These are phyloP conservation scores for Saururus chinensis DNA, from an alignment of 164 flowering plant genomes.

Conservation along the genomic window DNA sequence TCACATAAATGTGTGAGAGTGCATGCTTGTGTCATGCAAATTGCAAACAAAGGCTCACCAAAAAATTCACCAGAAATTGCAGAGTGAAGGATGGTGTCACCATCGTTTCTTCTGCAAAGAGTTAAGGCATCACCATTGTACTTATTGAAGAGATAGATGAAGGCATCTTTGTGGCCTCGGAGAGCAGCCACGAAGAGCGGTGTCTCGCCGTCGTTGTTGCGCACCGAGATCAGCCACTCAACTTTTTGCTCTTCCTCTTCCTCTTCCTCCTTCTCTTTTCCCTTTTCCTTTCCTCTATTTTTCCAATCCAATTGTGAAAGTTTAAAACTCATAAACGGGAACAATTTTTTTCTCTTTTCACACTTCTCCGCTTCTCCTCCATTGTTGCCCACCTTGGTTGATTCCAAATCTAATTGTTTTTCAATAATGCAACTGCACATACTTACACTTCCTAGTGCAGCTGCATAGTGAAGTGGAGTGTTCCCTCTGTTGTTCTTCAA, in stretches of 20 bases:
- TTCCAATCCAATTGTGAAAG: no score
- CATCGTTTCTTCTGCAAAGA: constrained; percentile 9
- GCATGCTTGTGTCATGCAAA: no score
- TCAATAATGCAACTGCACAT: constrained; percentile 9
- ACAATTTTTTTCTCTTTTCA: no score
- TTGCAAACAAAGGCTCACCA: constrained; percentile 5
- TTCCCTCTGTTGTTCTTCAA: constrained; percentile 13
- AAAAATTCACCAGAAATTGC: constrained; percentile 17
- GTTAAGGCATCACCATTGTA: not conserved
- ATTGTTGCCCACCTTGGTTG: no score
- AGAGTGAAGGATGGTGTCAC: constrained; percentile 19
- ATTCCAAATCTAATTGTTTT: no score
- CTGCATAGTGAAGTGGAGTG: constrained; percentile 21
- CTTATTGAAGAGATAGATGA: constrained; percentile 1
- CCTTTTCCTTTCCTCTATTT: no score
- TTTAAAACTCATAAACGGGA: no score
- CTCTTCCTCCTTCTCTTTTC: no score
- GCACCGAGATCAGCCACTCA: not conserved
- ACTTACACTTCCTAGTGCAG: constrained; percentile 10
- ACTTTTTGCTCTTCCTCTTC: no score
- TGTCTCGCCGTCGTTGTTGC: constrained; percentile 14
- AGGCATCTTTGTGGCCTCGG: constrained; percentile 9
- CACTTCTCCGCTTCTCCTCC: no score
- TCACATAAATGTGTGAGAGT: no score
- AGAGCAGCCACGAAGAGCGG: constrained; percentile 20